Evolutionary conservation across 495 filamentous ascomycete species (phyloP).

Genomic region (Aspergillus campestris): DNA sequence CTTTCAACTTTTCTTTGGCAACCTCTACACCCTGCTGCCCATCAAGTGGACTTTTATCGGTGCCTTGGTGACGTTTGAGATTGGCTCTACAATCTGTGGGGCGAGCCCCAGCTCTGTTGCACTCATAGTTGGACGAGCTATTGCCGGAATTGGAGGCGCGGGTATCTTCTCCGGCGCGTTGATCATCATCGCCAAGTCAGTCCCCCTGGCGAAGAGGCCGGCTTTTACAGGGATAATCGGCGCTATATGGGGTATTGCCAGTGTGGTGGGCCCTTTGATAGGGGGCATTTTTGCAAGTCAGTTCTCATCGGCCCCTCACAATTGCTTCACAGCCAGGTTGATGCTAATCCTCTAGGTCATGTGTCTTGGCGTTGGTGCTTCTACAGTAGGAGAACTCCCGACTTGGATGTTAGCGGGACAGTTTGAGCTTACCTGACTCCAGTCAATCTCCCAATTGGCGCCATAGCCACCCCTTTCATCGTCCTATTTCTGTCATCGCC

Average conservation of each 20-base stretch:
- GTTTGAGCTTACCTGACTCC: neutral
- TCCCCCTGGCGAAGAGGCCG: conserved; percentile 34
- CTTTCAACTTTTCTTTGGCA: conserved; percentile 12
- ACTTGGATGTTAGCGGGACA: conserved; percentile 34
- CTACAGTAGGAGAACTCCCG: conserved; percentile 33
- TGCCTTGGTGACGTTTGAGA: conserved; percentile 13
- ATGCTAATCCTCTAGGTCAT: conserved; percentile 10
- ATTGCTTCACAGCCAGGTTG: neutral
- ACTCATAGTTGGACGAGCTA: conserved; percentile 19
- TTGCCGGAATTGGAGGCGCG: conserved; percentile 16
- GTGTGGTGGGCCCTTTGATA: conserved; percentile 33
- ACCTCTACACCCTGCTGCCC: conserved; percentile 5
- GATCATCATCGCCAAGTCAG: conserved; percentile 32
- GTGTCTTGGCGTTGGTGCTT: conserved; percentile 69
- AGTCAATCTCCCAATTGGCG: conserved; percentile 48
- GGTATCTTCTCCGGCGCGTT: conserved; percentile 14
- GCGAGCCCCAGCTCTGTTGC: conserved; percentile 10
- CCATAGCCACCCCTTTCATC: conserved; percentile 39
- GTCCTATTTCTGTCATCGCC: conserved; percentile 37
- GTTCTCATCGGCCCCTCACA: neutral
- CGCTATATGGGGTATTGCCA: conserved; percentile 7
- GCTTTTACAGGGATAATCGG: conserved; percentile 26
- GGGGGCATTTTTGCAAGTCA: conserved; percentile 36
- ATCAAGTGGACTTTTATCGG: conserved; percentile 12
- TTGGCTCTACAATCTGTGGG: conserved; percentile 11